Percentiles rank a stretch among this genome's conserved stretches.
phyloP scores from a whole-genome alignment of 305 asterid species.

The Fraxinus sp. region DNA sequence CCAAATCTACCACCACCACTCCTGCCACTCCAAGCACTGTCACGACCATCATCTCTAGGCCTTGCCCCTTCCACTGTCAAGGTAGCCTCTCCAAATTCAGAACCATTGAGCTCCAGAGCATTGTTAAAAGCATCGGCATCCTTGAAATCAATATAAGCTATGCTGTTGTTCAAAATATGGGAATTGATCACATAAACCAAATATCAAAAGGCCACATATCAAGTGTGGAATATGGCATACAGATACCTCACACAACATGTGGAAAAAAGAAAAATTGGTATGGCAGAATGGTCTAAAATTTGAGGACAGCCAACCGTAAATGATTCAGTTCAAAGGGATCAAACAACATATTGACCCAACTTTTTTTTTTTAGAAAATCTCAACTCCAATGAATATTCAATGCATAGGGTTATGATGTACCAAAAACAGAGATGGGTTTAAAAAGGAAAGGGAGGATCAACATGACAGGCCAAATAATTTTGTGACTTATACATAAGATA shows the following conservation, averaged over 20 bases:
- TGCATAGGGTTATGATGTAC: not conserved
- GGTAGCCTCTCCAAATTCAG: conserved; percentile 38
- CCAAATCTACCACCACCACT: conserved; percentile 40
- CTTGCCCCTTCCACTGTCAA: conserved; percentile 64
- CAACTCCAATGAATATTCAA: not conserved
- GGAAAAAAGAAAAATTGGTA: not conserved
- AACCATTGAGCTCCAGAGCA: conserved; percentile 61
- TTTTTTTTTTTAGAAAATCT: not conserved
- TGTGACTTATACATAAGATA: not conserved
- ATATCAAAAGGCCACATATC: not conserved
- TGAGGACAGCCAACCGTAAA: not conserved
- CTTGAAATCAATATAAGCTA: conserved; percentile 62
- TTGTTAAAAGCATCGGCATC: conserved; percentile 39
- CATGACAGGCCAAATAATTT: not conserved
- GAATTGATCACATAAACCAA: conserved; percentile 14
- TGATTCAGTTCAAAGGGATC: not conserved
- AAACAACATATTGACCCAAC: not conserved
- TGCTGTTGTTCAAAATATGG: conserved; percentile 36
- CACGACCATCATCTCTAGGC: conserved; percentile 44
- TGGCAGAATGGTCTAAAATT: not conserved
- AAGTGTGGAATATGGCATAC: not conserved
- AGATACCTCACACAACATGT: not conserved
- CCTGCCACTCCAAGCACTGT: conserved; percentile 34
- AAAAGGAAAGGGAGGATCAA: not conserved
- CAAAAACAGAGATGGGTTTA: not conserved